A percentile compares a stretch with the other conserved stretches of the same genome.
These are phyloP conservation scores for Lactarius akahatsu DNA, from an alignment of 768 basidiomycete genomes.

Conservation along the genomic window DNA sequence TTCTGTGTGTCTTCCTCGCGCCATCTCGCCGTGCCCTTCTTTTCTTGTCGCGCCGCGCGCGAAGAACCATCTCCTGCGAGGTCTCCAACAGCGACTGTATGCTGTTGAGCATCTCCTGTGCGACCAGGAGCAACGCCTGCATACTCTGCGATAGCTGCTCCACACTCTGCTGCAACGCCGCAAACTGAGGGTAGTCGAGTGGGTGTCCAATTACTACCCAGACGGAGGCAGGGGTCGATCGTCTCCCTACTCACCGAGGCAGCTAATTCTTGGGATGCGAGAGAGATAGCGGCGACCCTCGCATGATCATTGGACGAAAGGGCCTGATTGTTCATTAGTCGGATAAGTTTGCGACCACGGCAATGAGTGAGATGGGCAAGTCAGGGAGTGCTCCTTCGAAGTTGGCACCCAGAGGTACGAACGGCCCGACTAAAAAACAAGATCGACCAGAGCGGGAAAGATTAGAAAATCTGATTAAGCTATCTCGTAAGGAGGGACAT, in stretches of 20 bases:
- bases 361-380: neutral
- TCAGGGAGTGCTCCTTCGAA: neutral
- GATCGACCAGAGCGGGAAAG: neutral
- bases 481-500: neutral
- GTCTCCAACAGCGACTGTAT: slow-evolving; percentile 15
- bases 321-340: slow-evolving; percentile 16
- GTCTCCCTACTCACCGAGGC: slow-evolving; percentile 13
- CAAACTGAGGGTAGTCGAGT: slow-evolving; percentile 16
- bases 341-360: neutral
- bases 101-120: slow-evolving; percentile 15
- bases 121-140: slow-evolving; percentile 8
- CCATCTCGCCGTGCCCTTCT: slow-evolving; percentile 3
- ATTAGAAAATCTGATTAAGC: neutral
- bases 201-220: neutral
- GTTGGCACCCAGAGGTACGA: neutral
- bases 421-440: neutral
- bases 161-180: slow-evolving; percentile 24
- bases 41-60: neutral
- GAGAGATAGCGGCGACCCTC: neutral
- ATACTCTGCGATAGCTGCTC: slow-evolving; percentile 19
- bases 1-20: neutral
- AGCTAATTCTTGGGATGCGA: slow-evolving; percentile 1
- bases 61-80: neutral
- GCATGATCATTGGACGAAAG: slow-evolving; percentile 3
- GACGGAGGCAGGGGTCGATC: neutral